These are phyloP conservation scores for Coemansia sp. DNA, from an alignment of 192 early-diverging fungal genomes.

Conservation along the genomic window DNA sequence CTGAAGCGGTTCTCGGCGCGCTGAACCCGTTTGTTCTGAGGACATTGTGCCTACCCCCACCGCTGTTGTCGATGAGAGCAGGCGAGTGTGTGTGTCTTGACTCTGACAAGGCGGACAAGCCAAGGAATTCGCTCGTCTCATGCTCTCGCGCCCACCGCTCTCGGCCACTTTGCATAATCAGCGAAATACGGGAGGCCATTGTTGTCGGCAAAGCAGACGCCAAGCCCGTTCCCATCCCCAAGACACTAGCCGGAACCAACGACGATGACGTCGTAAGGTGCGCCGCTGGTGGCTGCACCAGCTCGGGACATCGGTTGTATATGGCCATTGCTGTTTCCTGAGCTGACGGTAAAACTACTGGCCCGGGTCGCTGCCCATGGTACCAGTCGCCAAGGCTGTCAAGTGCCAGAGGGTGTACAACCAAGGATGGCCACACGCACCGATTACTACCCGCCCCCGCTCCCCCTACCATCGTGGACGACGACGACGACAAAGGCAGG, in stretches of 20 bases:
- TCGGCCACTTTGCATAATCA: background rate
- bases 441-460: background rate
- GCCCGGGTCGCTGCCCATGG: slow-evolving; percentile 8
- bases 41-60: background rate
- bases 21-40: background rate
- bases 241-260: background rate
- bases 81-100: background rate
- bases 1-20: background rate
- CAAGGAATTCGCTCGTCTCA: background rate
- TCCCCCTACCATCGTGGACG: background rate
- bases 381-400: slow-evolving; percentile 19
- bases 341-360: slow-evolving; percentile 8
- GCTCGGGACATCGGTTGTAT: slow-evolving; percentile 40
- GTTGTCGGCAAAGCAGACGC: background rate
- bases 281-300: slow-evolving; percentile 10
- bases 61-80: background rate
- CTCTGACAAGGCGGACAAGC: background rate
- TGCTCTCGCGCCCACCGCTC: background rate
- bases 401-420: slow-evolving; percentile 43
- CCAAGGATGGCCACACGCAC: slow-evolving; percentile 31
- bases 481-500: slow-evolving; percentile 12
- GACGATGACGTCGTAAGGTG: background rate
- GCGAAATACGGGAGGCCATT: background rate
- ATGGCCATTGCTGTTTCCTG: slow-evolving; percentile 28
- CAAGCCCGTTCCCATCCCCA: background rate